phyloP scores from a whole-genome alignment of 169 alveolate species.

The Babesia divergens region DNA sequence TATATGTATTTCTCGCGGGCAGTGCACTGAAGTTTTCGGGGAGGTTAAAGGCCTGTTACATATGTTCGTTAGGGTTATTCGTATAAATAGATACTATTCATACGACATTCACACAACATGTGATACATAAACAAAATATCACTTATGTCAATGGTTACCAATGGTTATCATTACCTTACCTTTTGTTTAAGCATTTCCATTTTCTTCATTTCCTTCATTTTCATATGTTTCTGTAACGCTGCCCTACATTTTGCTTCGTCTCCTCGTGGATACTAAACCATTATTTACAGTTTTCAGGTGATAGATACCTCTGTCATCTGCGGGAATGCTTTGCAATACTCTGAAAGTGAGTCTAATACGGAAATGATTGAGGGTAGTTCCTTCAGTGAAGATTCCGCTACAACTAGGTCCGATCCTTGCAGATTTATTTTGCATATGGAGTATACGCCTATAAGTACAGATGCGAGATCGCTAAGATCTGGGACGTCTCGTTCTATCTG shows the following conservation, averaged over 20 bases:
- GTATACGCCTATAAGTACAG: conserved; percentile 53
- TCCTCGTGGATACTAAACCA: conserved; percentile 19
- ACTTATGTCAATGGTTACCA: too few species aligned
- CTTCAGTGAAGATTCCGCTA: conserved; percentile 47
- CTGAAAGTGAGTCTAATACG: background rate
- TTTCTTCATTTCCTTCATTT: conserved; percentile 23
- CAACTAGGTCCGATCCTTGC: conserved; percentile 47
- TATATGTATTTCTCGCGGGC: conserved; percentile 32
- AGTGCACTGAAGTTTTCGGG: conserved; percentile 19
- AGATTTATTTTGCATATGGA: conserved; percentile 39
- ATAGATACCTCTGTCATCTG: conserved; percentile 23
- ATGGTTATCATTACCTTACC: too few species aligned
- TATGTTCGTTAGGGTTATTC: too few species aligned
- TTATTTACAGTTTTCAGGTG: background rate
- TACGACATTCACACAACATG: too few species aligned
- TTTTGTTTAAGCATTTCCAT: conserved; percentile 37
- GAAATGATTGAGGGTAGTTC: conserved; percentile 45
- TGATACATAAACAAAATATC: too few species aligned
- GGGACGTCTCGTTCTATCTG: conserved; percentile 50
- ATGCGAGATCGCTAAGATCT: conserved; percentile 50
- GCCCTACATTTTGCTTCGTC: conserved; percentile 29
- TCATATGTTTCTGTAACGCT: conserved; percentile 19
- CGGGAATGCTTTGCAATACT: conserved; percentile 14
- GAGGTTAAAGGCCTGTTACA: conserved; percentile 43
- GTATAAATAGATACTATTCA: too few species aligned